These are phyloP conservation scores for Juglanconis oblonga DNA, from an alignment of 2,329 filamentous ascomycete species.

Conservation along the genomic window DNA sequence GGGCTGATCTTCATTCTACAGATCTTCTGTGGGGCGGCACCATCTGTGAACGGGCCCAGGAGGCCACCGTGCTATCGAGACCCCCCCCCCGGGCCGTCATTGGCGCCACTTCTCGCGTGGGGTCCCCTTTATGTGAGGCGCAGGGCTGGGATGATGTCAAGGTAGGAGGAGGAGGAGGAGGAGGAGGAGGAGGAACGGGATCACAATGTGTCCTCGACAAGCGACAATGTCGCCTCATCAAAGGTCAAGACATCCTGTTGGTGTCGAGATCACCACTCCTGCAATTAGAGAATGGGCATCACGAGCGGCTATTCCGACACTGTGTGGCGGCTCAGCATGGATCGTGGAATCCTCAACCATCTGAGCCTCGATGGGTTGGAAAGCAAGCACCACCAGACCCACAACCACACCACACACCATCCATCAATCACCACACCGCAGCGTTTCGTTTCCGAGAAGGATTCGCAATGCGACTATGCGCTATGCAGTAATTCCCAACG, in stretches of 20 bases:
- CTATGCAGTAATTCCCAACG: background rate
- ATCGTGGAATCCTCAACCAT: constrained; percentile 4
- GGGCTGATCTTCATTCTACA: background rate
- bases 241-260: too few species aligned
- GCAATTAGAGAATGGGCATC: constrained; percentile 5
- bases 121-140: constrained; percentile 9
- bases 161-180: too few species aligned
- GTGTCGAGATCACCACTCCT: constrained; percentile 1
- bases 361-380: background rate
- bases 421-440: background rate
- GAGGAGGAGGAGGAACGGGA: background rate
- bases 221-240: background rate
- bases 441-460: constrained; percentile 11
- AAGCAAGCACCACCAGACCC: background rate
- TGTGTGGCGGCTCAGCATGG: background rate
- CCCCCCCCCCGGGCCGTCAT: background rate
- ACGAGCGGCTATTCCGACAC: background rate
- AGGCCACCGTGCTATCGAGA: constrained; percentile 10
- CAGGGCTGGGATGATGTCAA: constrained; percentile 13
- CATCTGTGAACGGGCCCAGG: constrained; percentile 9
- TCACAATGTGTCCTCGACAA: background rate
- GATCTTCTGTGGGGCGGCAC: background rate
- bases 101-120: background rate
- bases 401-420: background rate
- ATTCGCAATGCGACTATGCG: background rate